A percentile compares a stretch with the other conserved stretches of the same genome.
Evolutionary conservation across 176 grass and related monocot genomes (phyloP).

Genomic region (Ananas comosus): DNA sequence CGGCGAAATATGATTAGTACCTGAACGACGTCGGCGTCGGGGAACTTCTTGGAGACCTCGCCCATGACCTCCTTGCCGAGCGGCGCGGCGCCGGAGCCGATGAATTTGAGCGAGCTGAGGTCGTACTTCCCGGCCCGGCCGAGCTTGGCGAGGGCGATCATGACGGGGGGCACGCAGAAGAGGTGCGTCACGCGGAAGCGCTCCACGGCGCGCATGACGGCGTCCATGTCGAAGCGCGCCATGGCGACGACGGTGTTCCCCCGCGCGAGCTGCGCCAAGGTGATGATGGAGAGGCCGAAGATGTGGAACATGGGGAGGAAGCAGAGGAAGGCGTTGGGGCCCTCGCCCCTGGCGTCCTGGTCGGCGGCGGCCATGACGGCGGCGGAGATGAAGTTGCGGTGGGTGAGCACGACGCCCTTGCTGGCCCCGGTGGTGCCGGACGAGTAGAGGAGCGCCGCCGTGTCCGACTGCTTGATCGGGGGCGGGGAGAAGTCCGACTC

Average conservation of each 20-base stretch:
- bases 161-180: constrained; percentile 82
- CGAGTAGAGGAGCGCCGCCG: constrained; percentile 71
- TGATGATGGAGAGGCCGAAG: constrained; percentile 64
- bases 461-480: constrained; percentile 42
- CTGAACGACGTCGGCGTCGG: constrained; percentile 44
- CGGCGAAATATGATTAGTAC: constrained; percentile 15
- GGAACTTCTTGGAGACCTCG: constrained; percentile 57
- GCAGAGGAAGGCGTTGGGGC: constrained; percentile 70
- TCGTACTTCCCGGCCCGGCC: constrained; percentile 50
- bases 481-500: constrained; percentile 37
- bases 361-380: constrained; percentile 46
- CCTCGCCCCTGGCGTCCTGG: constrained; percentile 56
- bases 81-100: constrained; percentile 88
- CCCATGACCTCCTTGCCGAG: constrained; percentile 93
- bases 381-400: constrained; percentile 69
- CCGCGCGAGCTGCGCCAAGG: constrained; percentile 59
- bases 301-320: constrained; percentile 99
- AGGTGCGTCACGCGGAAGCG: constrained; percentile 47
- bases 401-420: constrained; percentile 91
- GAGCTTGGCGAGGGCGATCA: constrained; percentile 79
- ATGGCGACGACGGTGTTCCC: constrained; percentile 62
- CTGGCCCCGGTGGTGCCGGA: constrained; percentile 86
- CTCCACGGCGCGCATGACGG: constrained; percentile 45
- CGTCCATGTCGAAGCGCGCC: constrained; percentile 58
- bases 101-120: constrained; percentile 54